Evolutionary conservation across 179 eudicot genomes (phyloP), one percentile per base, ranked within the genome.

Genomic region (Patellifolia procumbens): DNA sequence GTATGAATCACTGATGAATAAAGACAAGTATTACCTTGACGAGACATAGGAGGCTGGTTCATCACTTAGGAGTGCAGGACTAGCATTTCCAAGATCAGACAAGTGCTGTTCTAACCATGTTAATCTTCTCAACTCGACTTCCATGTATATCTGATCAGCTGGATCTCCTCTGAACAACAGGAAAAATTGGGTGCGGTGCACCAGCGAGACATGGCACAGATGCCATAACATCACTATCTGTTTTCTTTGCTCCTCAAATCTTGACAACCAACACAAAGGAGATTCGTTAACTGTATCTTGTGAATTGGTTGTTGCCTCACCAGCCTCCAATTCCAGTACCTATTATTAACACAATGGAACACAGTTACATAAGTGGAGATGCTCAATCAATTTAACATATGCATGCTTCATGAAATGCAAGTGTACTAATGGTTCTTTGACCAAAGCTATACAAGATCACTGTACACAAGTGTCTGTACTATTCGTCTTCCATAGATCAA

Each of bases 191-290:
- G 98, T 88, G 15, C 99, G 89, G 71, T 91, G 99, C 9, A 95
- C 81, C 22, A 95, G 87, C 19, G 99, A 95, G 60, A 93, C 99
- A 52, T 95, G 99, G 84, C 99, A 95, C 65, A 95, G 78, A 83
- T 95, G 97, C 99, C 99, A 95, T 82, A 95, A 73, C 99, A 93
- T 93, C 22, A 95, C 81, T 20, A 95, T 93, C 58, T 93, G 91
- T 80, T 86, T 85, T 71, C 91, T 86, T 74, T 93, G 92, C n/a
- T 90, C 97, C 83, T 88, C 95, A 83, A 91, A 95, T 35, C 86
- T 76, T 32, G 75, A 66, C 76, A 85, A 83, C 91, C 94, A 91
- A 72, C 89, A 79, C 70, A 87, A 59, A 35, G 97, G 96, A 72
- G 96, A 89, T 78, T 85, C 83, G 37, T 88, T 86, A 35, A 78